Evolutionary conservation across 257 asterid species (phyloP).

Genomic region (Thymus mandschuricus): DNA sequence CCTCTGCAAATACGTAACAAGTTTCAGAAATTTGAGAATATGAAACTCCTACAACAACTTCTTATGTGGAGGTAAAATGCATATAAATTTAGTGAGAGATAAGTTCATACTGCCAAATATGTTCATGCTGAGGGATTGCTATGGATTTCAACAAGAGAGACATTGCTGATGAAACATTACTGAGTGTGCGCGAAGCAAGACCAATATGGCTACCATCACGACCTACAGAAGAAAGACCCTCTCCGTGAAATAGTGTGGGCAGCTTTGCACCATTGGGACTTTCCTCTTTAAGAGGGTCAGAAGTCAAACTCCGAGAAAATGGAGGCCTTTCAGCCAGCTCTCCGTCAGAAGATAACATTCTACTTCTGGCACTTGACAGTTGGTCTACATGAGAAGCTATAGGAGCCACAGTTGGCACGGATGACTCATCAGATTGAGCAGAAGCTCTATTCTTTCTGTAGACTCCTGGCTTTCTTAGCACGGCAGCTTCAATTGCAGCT

Average conservation of each 20-base stretch:
- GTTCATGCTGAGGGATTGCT: conserved; percentile 76
- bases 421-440: conserved; percentile 55
- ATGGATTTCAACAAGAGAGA: conserved; percentile 46
- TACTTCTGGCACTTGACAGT: conserved; percentile 43
- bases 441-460: conserved; percentile 56
- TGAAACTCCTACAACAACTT: conserved; percentile 12
- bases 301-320: conserved; percentile 29
- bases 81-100: conserved; percentile 28
- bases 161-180: conserved; percentile 44
- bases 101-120: conserved; percentile 82
- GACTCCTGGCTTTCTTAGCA: conserved; percentile 76
- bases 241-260: conserved; percentile 40
- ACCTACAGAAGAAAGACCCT: conserved; percentile 48
- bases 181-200: conserved; percentile 40
- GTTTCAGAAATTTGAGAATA: conserved; percentile 28
- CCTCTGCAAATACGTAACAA: conserved; percentile 64
- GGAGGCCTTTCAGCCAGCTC: conserved; percentile 54
- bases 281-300: conserved; percentile 50
- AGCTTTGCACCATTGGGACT: conserved; percentile 40
- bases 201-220: conserved; percentile 39
- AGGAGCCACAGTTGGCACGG: conserved; percentile 40
- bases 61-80: conserved; percentile 8
- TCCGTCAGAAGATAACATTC: conserved; percentile 34
- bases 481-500: conserved; percentile 91
- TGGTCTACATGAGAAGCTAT: conserved; percentile 47